A percentile compares a stretch with the other conserved stretches of the same genome.
These are phyloP conservation scores for Ensete ventricosum DNA, from an alignment of 176 grass and related monocot genomes.

Conservation along the genomic window DNA sequence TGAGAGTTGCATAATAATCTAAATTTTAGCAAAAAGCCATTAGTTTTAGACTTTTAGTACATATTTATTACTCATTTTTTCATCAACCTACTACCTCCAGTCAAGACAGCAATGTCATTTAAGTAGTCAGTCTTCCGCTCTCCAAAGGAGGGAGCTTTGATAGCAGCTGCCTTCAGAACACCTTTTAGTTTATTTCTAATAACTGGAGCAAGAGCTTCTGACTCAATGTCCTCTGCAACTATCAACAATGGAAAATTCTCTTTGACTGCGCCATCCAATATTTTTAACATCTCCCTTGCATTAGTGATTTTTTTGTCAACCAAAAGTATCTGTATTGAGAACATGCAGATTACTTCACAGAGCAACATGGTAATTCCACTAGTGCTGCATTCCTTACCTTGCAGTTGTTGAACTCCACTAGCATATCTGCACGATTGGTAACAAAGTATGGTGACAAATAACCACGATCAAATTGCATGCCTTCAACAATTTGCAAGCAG, in stretches of 20 bases:
- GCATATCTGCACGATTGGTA: conserved; percentile 68
- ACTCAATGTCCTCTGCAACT: conserved; percentile 75
- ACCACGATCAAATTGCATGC: conserved; percentile 91
- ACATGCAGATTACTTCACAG: conserved; percentile 19
- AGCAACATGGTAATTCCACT: not conserved
- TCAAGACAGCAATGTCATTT: conserved; percentile 78
- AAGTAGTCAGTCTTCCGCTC: conserved; percentile 77
- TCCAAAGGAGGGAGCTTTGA: conserved; percentile 86
- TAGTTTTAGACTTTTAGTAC: not conserved
- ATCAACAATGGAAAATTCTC: conserved; percentile 72
- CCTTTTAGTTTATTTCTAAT: conserved; percentile 88
- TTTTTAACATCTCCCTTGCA: conserved; percentile 66
- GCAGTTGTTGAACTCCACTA: conserved; percentile 54
- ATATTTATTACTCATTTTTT: not conserved
- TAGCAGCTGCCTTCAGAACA: conserved; percentile 65
- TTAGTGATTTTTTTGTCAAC: conserved; percentile 78
- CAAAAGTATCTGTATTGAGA: conserved; percentile 62
- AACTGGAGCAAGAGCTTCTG: conserved; percentile 51
- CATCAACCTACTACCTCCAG: conserved; percentile 51
- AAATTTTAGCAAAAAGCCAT: too few relatives aligned
- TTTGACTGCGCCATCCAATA: conserved; percentile 72
- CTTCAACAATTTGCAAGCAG: conserved; percentile 56
- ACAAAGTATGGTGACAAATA: conserved; percentile 79
- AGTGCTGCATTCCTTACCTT: conserved; percentile 30
- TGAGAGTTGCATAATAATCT: not conserved